These are phyloP conservation scores for Arthrobotrys sinensis DNA, from an alignment of 2,329 filamentous ascomycete genomes.

Conservation along the genomic window DNA sequence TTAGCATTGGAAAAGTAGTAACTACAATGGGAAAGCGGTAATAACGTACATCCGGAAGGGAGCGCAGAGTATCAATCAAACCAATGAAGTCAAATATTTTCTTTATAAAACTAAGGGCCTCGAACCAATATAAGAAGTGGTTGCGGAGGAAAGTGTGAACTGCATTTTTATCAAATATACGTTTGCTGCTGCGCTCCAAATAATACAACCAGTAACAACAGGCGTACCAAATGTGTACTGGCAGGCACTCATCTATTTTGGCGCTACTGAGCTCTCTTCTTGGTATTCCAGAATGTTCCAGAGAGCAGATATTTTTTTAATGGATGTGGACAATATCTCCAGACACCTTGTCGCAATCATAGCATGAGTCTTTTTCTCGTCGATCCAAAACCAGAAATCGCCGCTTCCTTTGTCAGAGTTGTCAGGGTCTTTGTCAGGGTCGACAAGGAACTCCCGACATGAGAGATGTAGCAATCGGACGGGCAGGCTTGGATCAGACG, in stretches of 20 bases:
- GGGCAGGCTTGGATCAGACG: not conserved
- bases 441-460: slow-evolving; percentile 27
- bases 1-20: slow-evolving; percentile 70
- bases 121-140: slow-evolving; percentile 11
- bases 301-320: slow-evolving; percentile 22
- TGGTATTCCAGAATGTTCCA: slow-evolving; percentile 1
- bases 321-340: not conserved
- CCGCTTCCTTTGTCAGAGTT: too few relatives aligned
- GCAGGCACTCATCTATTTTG: slow-evolving; percentile 1
- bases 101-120: slow-evolving; percentile 7
- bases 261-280: not conserved
- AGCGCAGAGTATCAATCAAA: not conserved
- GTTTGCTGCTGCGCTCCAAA: not conserved
- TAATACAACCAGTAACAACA: slow-evolving; percentile 9
- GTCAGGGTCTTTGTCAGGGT: slow-evolving; percentile 19
- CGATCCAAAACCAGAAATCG: slow-evolving; percentile 29
- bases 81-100: not conserved
- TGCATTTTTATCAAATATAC: not conserved
- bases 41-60: slow-evolving; percentile 66
- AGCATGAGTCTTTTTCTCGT: slow-evolving; percentile 10
- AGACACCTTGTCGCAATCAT: not conserved
- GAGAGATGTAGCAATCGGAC: slow-evolving; percentile 23
- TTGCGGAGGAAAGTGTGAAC: slow-evolving; percentile 2
- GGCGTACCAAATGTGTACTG: not conserved
- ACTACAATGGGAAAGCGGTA: too few relatives aligned